Base-by-base conservation (phyloP, 2,329 filamentous ascomycete genomes). In the Penicillium sclerotigenum region DNA sequence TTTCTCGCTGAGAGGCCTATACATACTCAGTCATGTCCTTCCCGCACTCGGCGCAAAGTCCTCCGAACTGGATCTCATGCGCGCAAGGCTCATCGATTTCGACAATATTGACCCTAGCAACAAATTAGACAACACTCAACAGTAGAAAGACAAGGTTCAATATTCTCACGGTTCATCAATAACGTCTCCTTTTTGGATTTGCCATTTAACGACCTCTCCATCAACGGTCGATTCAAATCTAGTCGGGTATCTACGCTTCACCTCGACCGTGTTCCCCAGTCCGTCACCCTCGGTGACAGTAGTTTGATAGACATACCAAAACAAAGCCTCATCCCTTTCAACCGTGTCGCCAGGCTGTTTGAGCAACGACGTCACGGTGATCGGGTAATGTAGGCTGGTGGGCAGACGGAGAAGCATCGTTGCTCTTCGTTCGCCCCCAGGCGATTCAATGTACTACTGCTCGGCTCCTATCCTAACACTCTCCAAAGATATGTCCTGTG, bases 41-140 rank as follows among this genome's bases (percentile, higher is more conserved):
- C 61, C 94, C 94, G 75, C 94, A 99, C 59, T 92, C 84, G 57
- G 87, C 91, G 76, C 94, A 99, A 63, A 99, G 83, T 42, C 92
- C 92, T 54, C 89, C 88, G 70, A 90, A 96, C 74, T 97, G 93
- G 38, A 96, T 83, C 66, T 93, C 89, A 75, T 99, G 94, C 29
- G 88, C 83, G 75, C 94, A 99, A 54, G 89, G 86, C 77, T 99
- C 94, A 67, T 96, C 89, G 52, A 99, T 88, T 58, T 91, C 87
- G 57, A 91, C 84, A 59, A 88, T 73, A 22, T 79, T 75, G 33
- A 81, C 73, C 26, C 83, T 85, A 60, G 18, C 53, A 41, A 18
- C n/a, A 28, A 26, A 20, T 48, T 38, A 60, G 54, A n/a, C 18
- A n/a, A 40, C n/a, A n/a, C 47, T 59, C 50, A 57, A 47, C 40